Base-by-base conservation (phyloP, 169 alveolate genomes). In the Eimeria brunetti region DNA sequence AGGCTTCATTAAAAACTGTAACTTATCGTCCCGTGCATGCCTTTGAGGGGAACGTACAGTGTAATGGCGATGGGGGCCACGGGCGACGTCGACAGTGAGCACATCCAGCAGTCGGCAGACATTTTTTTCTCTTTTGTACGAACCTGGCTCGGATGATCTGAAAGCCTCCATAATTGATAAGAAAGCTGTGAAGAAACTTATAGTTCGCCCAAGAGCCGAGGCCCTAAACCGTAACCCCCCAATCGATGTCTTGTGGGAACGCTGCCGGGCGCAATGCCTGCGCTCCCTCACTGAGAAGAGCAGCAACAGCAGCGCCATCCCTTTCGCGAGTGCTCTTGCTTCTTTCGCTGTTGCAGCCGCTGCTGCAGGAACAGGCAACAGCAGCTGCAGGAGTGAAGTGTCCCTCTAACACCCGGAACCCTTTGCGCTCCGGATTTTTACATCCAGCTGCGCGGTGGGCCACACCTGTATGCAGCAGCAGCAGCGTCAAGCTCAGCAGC, bases 391-490 rank as follows among this genome's bases (percentile, higher is more conserved):
- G 33, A 4, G 53, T 58, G 16, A 53, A 36, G 51, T 83, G 90
- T 22, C 56, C 51, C 53, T 18, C 38, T 30, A 24, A 1, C 56
- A 83, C 33, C 75, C 24, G 20, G 76, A 33, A 73, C 62, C 49
- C 67, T 76, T 5, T 60, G 33, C 14, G 46, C 16, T 20, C 16
- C 24, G 81, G 81, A 14, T 85, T 85, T 85, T 62, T 85, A 30
- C 24, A 18, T 36, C 81, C 92, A 49, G 49, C 81, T 0, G 62
- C 44, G n/a, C 41, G 60, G 44, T 36, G 92, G 76, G 92, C 64
- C 76, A 44, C 11, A 16, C 60, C 92, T 49, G 76, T 14, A 46
- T 62, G 49, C 58, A 56, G 81, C 62, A 62, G 80, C 20, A 83
- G 69, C 89, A 83, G 73, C 44, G n/a, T n/a, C n/a, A 24, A n/a